These are phyloP conservation scores for Phytophthora hybrid DNA, from an alignment of 352 stramenopile species.

Conservation along the genomic window DNA sequence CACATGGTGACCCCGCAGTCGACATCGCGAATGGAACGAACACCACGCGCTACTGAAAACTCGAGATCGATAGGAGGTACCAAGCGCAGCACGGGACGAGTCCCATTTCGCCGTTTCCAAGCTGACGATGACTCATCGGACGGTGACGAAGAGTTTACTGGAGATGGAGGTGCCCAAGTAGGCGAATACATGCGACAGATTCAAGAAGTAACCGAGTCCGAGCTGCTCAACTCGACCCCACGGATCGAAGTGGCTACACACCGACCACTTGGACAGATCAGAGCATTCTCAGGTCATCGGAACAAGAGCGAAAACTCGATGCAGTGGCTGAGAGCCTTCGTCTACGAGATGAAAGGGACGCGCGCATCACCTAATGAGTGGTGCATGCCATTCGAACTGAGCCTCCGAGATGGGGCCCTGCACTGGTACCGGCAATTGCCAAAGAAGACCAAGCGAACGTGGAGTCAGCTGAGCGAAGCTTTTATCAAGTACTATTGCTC, in stretches of 20 bases:
- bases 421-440: conserved; percentile 15
- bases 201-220: not conserved
- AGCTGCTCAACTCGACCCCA: not conserved
- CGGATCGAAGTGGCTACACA: not conserved
- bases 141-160: not conserved
- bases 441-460: not conserved
- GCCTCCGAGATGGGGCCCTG: not conserved
- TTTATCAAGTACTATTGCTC: too few species aligned
- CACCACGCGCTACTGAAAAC: not conserved
- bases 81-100: not conserved
- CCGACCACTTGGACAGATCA: not conserved
- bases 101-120: not conserved
- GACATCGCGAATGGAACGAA: not conserved
- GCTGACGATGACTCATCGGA: not conserved
- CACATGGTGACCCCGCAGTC: conserved; percentile 6
- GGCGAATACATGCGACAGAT: not conserved
- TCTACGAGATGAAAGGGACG: conserved; percentile 22
- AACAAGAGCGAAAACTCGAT: conserved; percentile 11
- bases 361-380: not conserved
- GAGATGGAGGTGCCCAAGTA: not conserved
- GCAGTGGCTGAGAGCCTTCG: conserved; percentile 7
- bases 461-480: not conserved
- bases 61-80: not conserved
- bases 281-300: not conserved
- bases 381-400: conserved; percentile 5